phyloP scores from a whole-genome alignment of 192 early-diverging fungal species.

The Gonapodya prolifera region DNA sequence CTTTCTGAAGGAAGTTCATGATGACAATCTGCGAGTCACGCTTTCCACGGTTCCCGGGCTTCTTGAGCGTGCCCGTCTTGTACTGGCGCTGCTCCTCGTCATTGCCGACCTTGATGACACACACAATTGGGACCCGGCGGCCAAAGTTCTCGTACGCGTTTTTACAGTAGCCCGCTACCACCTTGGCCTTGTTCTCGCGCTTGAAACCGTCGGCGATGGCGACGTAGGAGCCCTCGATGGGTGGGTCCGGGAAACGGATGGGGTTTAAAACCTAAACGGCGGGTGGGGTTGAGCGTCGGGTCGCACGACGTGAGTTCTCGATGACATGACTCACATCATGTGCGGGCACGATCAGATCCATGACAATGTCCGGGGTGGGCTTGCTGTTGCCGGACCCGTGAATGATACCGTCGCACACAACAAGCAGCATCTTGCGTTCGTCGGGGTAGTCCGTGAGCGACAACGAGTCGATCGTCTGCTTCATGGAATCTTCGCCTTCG shows the following conservation, averaged over 20 bases:
- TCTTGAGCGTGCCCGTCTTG: conserved; percentile 40
- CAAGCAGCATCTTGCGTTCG: conserved; percentile 62
- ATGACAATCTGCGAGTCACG: conserved; percentile 92
- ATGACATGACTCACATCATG: no score
- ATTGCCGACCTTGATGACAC: conserved; percentile 63
- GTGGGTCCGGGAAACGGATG: neutral
- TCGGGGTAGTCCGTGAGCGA: conserved; percentile 57
- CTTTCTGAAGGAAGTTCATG: conserved; percentile 89
- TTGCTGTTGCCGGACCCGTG: conserved; percentile 48
- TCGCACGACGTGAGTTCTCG: no score
- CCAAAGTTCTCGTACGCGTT: conserved; percentile 24
- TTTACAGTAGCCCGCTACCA: conserved; percentile 86
- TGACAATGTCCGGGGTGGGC: conserved; percentile 12
- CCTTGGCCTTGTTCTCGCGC: conserved; percentile 84
- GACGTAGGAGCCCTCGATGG: conserved; percentile 44
- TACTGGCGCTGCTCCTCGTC: conserved; percentile 9
- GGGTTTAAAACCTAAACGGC: no score
- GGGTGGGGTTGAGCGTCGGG: no score
- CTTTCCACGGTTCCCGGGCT: conserved; percentile 86
- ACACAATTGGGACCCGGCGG: conserved; percentile 55
- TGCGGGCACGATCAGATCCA: conserved; percentile 3
- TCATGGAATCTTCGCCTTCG: conserved; percentile 56
- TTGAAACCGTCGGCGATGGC: conserved; percentile 87
- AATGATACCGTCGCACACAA: conserved; percentile 71
- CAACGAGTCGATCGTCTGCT: conserved; percentile 64